Percentiles rank a stretch among this genome's conserved stretches.
Evolutionary conservation across 2,329 filamentous ascomycete genomes (phyloP).

Genomic region (Epichloe sibirici): DNA sequence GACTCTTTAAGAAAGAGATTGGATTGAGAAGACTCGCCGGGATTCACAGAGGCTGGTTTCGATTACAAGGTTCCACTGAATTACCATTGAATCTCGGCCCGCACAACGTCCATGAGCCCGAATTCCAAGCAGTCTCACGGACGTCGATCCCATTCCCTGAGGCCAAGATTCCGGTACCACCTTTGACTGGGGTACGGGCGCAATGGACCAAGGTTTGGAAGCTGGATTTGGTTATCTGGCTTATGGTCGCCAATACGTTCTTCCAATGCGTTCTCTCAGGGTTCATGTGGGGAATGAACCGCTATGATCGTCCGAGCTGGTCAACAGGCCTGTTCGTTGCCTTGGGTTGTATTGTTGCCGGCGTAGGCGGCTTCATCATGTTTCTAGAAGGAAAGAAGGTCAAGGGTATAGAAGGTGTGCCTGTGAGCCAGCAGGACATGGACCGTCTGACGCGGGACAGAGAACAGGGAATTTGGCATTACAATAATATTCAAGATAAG

Average conservation of each 20-base stretch:
- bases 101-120: constrained; percentile 32
- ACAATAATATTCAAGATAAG: constrained; percentile 29
- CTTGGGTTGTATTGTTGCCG: constrained; percentile 58
- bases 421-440: constrained; percentile 43
- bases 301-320: constrained; percentile 65
- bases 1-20: constrained; percentile 37
- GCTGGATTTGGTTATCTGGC: constrained; percentile 67
- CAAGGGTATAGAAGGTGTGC: constrained; percentile 60
- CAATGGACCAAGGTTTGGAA: constrained; percentile 59
- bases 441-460: constrained; percentile 38
- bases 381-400: constrained; percentile 60
- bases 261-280: constrained; percentile 61
- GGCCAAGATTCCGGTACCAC: constrained; percentile 49
- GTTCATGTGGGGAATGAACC: constrained; percentile 75
- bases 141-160: constrained; percentile 47
- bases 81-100: constrained; percentile 43
- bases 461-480: constrained; percentile 45
- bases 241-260: constrained; percentile 67
- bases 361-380: constrained; percentile 54
- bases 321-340: constrained; percentile 68
- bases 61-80: constrained; percentile 52
- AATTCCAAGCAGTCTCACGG: constrained; percentile 23
- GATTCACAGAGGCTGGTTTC: constrained; percentile 65
- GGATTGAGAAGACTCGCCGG: constrained; percentile 59
- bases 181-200: constrained; percentile 60